Evolutionary conservation across 2,329 filamentous ascomycete species (phyloP), one percentile per base, ranked within the genome.

Genomic region (Fusarium miscanthi): DNA sequence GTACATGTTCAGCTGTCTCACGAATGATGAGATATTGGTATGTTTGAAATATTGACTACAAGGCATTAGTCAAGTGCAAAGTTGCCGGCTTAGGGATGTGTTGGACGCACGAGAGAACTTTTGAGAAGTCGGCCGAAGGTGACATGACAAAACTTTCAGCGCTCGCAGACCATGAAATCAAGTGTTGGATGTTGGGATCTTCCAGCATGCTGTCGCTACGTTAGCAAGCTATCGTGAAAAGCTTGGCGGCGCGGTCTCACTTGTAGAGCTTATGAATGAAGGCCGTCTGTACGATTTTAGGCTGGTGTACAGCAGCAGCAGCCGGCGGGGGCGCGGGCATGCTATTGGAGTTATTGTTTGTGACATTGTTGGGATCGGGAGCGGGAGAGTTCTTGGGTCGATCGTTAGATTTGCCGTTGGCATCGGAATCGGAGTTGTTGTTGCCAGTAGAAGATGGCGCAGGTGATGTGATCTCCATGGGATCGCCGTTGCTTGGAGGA

Each of bases 241-340:
- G n/a, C n/a, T 19, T 40, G 31, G 33, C 38, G 30, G 43, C 33
- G 42, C 56, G 17, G 35, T 60, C 92, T 79, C 87, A 98, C 95
- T 97, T 98, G 87, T 98, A 99, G 40, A 99, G 89, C 83, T 99
- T 99, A 83, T 99, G 96, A 74, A 99, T 98, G 79, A 99, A 99
- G 27, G 96, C 96, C 16, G 96, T 98, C 84, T 99, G 96, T 21
- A 98, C 94, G 48, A 98, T 95, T 84, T 99, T 99, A 66, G 96
- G 95, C 80, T 97, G 95, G 80, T 97, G 94, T 58, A 95, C 92
- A 52, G 92, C 92, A 9, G 92, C 90, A 2, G 91, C 91, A n/a
- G 86, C 83, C 6, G 85, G 82, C 25, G 82, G 81, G 21, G 86
- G 87, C 27, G 87, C 86, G 38, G 86, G 82, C 86, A 88, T 88